phyloP scores from a whole-genome alignment of 768 basidiomycete species.

The Rhodotorula kratochvilovae region DNA sequence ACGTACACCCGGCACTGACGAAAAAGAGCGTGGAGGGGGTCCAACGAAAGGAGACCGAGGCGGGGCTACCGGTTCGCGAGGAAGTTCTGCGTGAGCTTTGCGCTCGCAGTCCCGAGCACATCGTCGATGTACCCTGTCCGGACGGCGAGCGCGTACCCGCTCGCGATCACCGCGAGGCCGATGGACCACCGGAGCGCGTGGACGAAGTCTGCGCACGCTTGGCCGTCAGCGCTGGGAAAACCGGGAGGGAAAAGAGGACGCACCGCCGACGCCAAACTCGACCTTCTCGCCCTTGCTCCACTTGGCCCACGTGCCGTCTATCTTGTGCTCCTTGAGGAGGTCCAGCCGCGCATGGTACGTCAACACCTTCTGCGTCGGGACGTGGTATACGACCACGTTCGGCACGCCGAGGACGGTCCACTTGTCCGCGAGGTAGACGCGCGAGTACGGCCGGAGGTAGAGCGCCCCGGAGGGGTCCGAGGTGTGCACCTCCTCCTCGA shows the following conservation, averaged over 20 bases:
- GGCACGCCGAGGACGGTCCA: constrained; percentile 37
- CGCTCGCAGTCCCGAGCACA: constrained; percentile 2
- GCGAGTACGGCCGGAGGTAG: constrained; percentile 41
- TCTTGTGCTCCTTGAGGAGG: constrained; percentile 5
- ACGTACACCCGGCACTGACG: not conserved
- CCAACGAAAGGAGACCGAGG: too few species aligned
- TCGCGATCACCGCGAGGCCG: constrained; percentile 5
- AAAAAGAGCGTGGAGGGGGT: not conserved
- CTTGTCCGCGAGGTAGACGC: constrained; percentile 38
- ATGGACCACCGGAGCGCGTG: constrained; percentile 29
- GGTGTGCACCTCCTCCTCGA: constrained; percentile 27
- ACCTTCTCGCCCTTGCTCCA: constrained; percentile 38
- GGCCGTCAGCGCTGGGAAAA: not conserved
- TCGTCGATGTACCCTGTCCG: constrained; percentile 2
- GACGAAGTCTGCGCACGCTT: constrained; percentile 4
- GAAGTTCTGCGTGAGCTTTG: not conserved
- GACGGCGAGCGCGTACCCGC: constrained; percentile 9
- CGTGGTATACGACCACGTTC: constrained; percentile 36
- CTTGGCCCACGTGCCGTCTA: constrained; percentile 19
- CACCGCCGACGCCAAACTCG: constrained; percentile 23
- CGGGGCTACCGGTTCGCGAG: not conserved
- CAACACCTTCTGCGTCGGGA: constrained; percentile 15
- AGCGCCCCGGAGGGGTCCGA: constrained; percentile 14
- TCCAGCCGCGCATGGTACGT: constrained; percentile 33
- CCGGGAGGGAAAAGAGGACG: not conserved